These are phyloP conservation scores for Pouteria campechiana DNA, from an alignment of 179 eudicot species.

Conservation along the genomic window DNA sequence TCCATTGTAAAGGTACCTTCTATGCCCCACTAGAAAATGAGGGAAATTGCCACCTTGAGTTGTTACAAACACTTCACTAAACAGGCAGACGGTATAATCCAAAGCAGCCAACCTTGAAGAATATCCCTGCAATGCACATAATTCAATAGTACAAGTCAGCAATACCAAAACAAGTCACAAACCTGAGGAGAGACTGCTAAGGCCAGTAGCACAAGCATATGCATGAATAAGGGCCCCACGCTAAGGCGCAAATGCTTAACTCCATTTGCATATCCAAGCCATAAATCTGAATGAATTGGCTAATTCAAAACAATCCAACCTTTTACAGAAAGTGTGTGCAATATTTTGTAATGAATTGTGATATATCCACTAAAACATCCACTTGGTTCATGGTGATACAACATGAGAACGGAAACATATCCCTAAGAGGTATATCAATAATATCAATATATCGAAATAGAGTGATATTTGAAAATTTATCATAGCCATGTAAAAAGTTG, in stretches of 20 bases:
- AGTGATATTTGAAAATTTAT: too few relatives aligned
- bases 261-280: not conserved
- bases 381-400: too few relatives aligned
- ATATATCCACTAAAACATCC: too few relatives aligned
- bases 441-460: too few relatives aligned
- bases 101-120: constrained; percentile 86
- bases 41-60: constrained; percentile 96
- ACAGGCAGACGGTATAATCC: constrained; percentile 67
- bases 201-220: not conserved
- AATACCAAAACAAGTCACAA: not conserved
- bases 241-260: not conserved
- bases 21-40: constrained; percentile 81
- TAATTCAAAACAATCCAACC: too few relatives aligned
- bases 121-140: constrained; percentile 64
- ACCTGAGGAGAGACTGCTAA: not conserved
- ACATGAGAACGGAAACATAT: too few relatives aligned
- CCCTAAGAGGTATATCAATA: too few relatives aligned
- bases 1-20: constrained; percentile 58
- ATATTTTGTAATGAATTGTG: too few relatives aligned
- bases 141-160: not conserved
- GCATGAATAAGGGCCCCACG: too few relatives aligned
- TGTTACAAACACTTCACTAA: constrained; percentile 74
- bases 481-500: too few relatives aligned
- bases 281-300: not conserved
- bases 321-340: too few relatives aligned